Evolutionary conservation across 306 rosid species (phyloP), one percentile per base, ranked within the genome.

Genomic region (Fragaria iinumae): DNA sequence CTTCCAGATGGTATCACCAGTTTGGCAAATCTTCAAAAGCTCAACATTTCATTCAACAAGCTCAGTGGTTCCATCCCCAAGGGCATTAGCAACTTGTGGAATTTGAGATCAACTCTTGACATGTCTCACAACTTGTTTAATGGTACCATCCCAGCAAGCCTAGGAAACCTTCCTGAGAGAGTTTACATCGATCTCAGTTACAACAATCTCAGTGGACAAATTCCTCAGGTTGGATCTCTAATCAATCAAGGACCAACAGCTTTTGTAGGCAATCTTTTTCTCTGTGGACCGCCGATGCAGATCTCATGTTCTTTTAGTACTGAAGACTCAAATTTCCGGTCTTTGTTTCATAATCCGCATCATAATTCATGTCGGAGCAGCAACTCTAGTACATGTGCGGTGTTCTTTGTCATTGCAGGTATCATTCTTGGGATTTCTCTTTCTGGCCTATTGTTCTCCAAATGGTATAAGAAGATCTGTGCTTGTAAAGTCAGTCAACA

Each of bases 171-270:
- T n/a, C 97, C 97, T 60, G 93, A 92, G 87, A 94, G 89, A 80
- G 96, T 94, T 74, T 94, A 94, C 41, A 90, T 91, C 82, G 98
- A 94, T 85, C 91, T 91, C 36, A 89, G 96, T 69, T 88, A 81
- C 69, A 94, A 91, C 74, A 83, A 90, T 88, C 83, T 94, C 70
- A 88, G 83, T 69, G 97, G 98, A 72, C 86, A 96, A 8, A 89
- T 94, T 72, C 98, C 98, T 1, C 98, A 88, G 80, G 89, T 73
- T 76, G 96, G 97, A 76, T 94, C 97, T 85, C 88, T 94, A 39
- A 84, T 91, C 83, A 94, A 89, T 64, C 83, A 93, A 94, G 98
- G 98, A 55, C 98, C 98, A 44, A 94, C 98, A 29, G 98, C 97
- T 76, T 94, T 94, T 78, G 84, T 91, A 81, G 97, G 97, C 16